Evolutionary conservation across 2,329 filamentous ascomycete species (phyloP), one percentile per base, ranked within the genome.

Genomic region (Ceratocystiopsis sp.): DNA sequence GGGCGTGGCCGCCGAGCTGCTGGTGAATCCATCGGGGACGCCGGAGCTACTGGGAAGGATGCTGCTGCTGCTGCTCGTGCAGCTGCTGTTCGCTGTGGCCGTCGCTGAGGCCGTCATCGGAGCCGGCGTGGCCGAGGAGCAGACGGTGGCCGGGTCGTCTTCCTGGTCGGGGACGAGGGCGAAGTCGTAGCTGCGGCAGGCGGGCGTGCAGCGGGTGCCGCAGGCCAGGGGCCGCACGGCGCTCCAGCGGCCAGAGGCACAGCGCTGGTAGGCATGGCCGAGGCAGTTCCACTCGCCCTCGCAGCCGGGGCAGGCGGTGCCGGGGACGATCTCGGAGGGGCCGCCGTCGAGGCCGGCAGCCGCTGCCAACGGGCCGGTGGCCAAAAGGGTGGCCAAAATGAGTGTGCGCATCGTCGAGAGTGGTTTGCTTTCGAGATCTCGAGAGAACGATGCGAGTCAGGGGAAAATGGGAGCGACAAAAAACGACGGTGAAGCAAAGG

Each of bases 241-340:
- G 47, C 61, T 67, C 69, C 68, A 73, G 12, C 45, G 52, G 2
- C 68, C 67, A 11, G 58, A 54, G 3, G 64, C 66, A 50, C 69
- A 73, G 25, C 68, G 62, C 54, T 73, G 69, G 57, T 65, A 73
- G 33, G 57, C 59, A 17, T 49, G 55, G 1, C 58, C 60, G 57
- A 72, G 64, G 57, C 69, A 73, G 54, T 71, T 69, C 69, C 69
- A 73, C 47, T 64, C 61, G n/a, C 69, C 68, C 46, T 73, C 68
- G 13, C 57, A 51, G 11, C 52, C 54, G 25, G 25, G 25, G 53
- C 68, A 72, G 5, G 54, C 49, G 2, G 62, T 55, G 17, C 65
- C 65, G 4, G 51, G 35, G 10, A 45, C 4, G 25, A 45, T 40
- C 38, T 42, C 38, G 14, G 16, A 18, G 16, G 4, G 17, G 14